Base-by-base conservation (phyloP, 768 basidiomycete genomes). In the Lentinula guzmanii region DNA sequence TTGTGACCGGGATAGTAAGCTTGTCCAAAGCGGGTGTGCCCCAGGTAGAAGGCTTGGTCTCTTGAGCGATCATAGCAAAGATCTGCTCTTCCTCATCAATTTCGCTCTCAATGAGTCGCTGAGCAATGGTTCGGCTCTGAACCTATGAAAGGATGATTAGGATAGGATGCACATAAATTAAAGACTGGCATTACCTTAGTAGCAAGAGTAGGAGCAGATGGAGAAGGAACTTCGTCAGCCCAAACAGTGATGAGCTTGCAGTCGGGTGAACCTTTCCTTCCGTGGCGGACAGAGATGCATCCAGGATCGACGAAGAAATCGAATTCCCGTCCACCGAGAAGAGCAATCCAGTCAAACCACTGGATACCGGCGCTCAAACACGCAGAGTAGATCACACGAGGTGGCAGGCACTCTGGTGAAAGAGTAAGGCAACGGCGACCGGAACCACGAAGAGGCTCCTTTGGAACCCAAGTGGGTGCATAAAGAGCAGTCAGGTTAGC, bases 251-350 rank as follows among this genome's bases (percentile, higher is more conserved):
- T 70, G 60, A 84, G 76, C 68, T 80, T 78, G 60, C 75, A 71
- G 33, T 70, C 68, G 45, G 63, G 61, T 5, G 66, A 50, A 48
- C 69, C 70, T 48, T 74, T 72, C 62, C 70, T 76, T 56, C 78
- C 79, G 69, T 81, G 78, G 63, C 87, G 88, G 64, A 90, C 75
- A 62, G 86, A 86, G 65, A 93, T 83, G 70, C 83, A 86, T 63
- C 89, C 90, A 64, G 91, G 91, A 71, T 92, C 88, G 66, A 91
- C 82, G 72, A 89, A 87, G 63, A 93, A 81, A 72, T 92, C 90
- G 69, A 92, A 86, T 74, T 89, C 87, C 61, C 76, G 74, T 65
- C 82, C 80, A 10, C 90, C 89, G 51, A 92, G 82, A 61, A 81
- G 76, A 51, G 79, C 66, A 58, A 91, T 89, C 91, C 91, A 93